Base-by-base conservation (phyloP, 2,329 filamentous ascomycete species). In the Magnaporthiopsis poae region DNA sequence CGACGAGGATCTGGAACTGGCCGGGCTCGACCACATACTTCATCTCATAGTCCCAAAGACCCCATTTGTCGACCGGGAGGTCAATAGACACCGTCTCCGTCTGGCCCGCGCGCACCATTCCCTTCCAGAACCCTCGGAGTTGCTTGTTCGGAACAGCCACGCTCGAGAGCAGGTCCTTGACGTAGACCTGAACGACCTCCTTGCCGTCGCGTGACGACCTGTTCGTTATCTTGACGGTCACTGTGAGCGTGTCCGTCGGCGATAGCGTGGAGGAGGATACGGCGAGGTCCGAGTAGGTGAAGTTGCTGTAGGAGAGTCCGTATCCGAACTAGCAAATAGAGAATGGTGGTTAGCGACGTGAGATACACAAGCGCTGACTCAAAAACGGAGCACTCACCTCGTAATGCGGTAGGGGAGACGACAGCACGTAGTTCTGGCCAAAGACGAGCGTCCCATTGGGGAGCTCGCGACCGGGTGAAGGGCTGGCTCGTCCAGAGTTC, bases 11-110 rank as follows among this genome's bases (percentile, higher is more conserved):
- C 5, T 81, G 76, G 73, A 91, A 92, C 60, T 87, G 82, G 1
- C 89, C 89, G 3, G 84, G 84, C 80, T 92, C 90, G 56, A 92
- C 88, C 31, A 90, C 87, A 74, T 91, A 91, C 74, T 88, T 77
- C 86, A 90, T 89, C 68, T 81, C 80, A 0, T 80, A 84, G 73
- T 87, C 77, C 62, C 85, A 87, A 1, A 86, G 78, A 12, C 82
- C 82, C 69, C 88, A 79, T 31, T 83, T 73, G 13, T 85, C 81
- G 73, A 89, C 87, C 68, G 83, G 80, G 64, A 80, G 71, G 46
- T 82, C 78, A 33, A 89, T 78, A 46, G 77, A 71, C 56, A 82
- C 78, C 7, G 74, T 82, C 70, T 82, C 78, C 0, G 83, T 88
- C 73, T 85, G 79, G 0, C 87, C 87, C 2, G 86, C 83, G 66